Conservation (phyloP, 2,329 filamentous ascomycete genomes). For the Fusarium xyrophilum region DNA sequence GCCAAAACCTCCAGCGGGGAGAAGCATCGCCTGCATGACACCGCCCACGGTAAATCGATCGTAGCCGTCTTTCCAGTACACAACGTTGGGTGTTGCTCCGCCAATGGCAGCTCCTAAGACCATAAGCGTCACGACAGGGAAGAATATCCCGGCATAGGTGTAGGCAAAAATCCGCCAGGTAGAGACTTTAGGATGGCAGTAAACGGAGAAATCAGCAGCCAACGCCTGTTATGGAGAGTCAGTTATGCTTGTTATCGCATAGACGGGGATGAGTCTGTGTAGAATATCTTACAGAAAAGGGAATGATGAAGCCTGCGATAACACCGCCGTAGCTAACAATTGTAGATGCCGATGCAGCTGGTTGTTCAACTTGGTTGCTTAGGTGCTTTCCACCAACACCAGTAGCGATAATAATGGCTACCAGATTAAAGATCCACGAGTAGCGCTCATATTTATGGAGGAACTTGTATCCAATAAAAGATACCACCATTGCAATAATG, state of each 20-base stretch:
- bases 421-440: neutral
- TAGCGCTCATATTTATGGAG: neutral
- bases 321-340: neutral
- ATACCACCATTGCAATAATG: neutral
- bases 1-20: neutral
- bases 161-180: neutral
- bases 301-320: neutral
- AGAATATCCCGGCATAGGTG: neutral
- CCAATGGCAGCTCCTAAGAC: neutral
- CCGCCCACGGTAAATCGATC: neutral
- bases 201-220: neutral
- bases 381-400: neutral
- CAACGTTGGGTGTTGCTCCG: neutral
- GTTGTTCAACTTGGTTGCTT: neutral
- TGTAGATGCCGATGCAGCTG: neutral
- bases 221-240: neutral
- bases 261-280: no score
- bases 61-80: neutral
- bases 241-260: no score
- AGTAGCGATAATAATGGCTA: neutral
- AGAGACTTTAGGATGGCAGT: neutral
- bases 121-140: neutral
- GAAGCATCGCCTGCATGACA: neutral
- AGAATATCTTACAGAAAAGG: neutral
- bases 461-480: neutral